Percentiles rank a stretch among this genome's conserved stretches.
These are phyloP conservation scores for Puccinia brachypodii DNA, from an alignment of 1,284 basidiomycete genomes.

Conservation along the genomic window DNA sequence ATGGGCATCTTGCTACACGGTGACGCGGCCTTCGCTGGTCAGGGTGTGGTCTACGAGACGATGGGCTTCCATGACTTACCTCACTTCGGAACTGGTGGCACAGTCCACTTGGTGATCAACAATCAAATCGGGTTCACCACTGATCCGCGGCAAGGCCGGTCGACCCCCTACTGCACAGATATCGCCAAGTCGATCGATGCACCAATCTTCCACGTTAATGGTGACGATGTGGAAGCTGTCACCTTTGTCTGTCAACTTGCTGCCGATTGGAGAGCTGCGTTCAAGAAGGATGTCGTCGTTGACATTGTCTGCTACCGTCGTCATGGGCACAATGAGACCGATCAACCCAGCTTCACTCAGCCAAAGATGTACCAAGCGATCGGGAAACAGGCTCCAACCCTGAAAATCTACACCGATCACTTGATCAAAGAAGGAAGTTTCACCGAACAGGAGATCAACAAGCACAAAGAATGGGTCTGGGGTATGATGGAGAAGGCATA, in stretches of 20 bases:
- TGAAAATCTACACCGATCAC: constrained; percentile 88
- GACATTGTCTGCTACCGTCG: constrained; percentile 99
- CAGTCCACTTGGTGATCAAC: constrained; percentile 98
- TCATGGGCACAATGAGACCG: constrained; percentile 98
- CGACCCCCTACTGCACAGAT: constrained; percentile 98
- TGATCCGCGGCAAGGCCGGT: constrained; percentile 94
- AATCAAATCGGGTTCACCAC: constrained; percentile 99
- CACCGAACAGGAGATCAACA: constrained; percentile 92
- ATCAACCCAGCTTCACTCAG: constrained; percentile 98
- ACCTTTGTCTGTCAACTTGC: constrained; percentile 92
- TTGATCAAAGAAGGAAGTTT: constrained; percentile 90
- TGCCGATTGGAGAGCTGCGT: constrained; percentile 96
- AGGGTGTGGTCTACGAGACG: constrained; percentile 98
- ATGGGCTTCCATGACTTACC: constrained; percentile 98
- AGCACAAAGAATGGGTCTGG: constrained; percentile 99
- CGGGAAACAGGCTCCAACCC: constrained; percentile 85
- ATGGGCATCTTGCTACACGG: constrained; percentile 96
- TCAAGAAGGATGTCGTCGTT: constrained; percentile 98
- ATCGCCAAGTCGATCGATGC: constrained; percentile 98
- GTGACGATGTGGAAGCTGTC: constrained; percentile 85
- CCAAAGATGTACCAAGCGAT: constrained; percentile 99
- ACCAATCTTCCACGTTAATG: constrained; percentile 99
- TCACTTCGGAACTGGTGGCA: constrained; percentile 94
- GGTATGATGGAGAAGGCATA: constrained; percentile 94
- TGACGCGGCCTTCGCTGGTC: constrained; percentile 97